Base-by-base conservation (phyloP, 257 asterid genomes). In the Echites panduratus region DNA sequence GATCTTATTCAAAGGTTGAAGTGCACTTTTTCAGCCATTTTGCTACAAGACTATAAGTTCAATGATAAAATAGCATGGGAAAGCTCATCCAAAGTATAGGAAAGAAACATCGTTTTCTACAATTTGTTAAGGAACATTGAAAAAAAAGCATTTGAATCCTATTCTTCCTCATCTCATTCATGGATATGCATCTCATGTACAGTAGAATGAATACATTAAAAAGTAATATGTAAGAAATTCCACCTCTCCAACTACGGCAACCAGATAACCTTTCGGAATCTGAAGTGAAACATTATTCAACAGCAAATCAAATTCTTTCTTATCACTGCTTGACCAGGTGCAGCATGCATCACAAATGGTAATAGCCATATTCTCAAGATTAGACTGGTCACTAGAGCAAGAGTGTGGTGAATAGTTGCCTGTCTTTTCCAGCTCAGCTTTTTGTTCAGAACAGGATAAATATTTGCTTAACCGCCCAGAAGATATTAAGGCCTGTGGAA, bases 221-320 rank as follows among this genome's bases (percentile, higher is more conserved):
- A 8, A 32, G 6, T 26, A 68, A 49, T n/a, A 69, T 4, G 48
- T 17, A 73, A 67, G 68, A 66, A 45, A 35, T 73, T 74, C 75
- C 73, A 94, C 99, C 96, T 91, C 97, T 79, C 99, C 99, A 78
- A 89, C 84, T 71, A 94, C 84, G 1, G 87, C 95, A 77, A 94
- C 89, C 87, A 91, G 70, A 81, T 48, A 82, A 71, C 93, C 99
- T 67, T 90, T 91, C 10, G 95, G 91, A 82, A 88, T 78, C 40
- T 40, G 61, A 47, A 94, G 86, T 78, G 80, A 80, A 44, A 89
- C 78, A 68, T 81, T 80, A 61, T 89, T 84, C 88, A 94, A 77
- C 66, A 88, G 89, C 76, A 84, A 78, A 83, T 84, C 86, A 52
- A 77, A 81, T 69, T 87, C 87, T 74, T 85, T 73, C 80, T 82